Conservation (phyloP, 129 eudicot species). For the Flaveria trinervia region DNA sequence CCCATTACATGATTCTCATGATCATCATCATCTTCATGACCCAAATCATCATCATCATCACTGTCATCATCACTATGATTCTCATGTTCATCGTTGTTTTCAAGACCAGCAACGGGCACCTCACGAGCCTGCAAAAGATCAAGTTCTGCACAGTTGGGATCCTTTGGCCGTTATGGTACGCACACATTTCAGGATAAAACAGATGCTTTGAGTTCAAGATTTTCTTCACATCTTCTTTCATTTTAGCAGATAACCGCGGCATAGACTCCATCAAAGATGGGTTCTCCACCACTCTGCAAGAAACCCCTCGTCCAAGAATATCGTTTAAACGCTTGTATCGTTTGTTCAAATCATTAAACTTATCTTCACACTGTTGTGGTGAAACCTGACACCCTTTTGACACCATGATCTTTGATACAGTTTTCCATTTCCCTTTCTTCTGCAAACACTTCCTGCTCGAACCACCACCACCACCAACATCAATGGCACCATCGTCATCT, state of each 20-base stretch:
- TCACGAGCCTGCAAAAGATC: constrained; percentile 46
- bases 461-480: constrained; percentile 23
- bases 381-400: constrained; percentile 62
- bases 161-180: constrained; percentile 69
- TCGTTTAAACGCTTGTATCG: constrained; percentile 70
- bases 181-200: constrained; percentile 78
- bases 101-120: constrained; percentile 12
- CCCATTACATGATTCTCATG: constrained; percentile 26
- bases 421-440: constrained; percentile 77
- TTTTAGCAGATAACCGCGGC: constrained; percentile 52
- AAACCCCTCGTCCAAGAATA: constrained; percentile 67
- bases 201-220: constrained; percentile 68
- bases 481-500: constrained; percentile 50
- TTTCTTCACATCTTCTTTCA: constrained; percentile 67
- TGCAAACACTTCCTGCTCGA: constrained; percentile 46
- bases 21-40: constrained; percentile 19
- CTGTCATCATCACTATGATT: constrained; percentile 40
- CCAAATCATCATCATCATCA: constrained; percentile 26
- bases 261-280: constrained; percentile 58
- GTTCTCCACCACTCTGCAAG: constrained; percentile 66
- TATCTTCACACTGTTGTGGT: constrained; percentile 83
- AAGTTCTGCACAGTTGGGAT: constrained; percentile 55
- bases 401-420: constrained; percentile 61
- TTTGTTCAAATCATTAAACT: constrained; percentile 74
- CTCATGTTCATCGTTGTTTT: constrained; percentile 25